phyloP scores from a whole-genome alignment of 192 early-diverging fungal genomes.

The Linderina pennispora region DNA sequence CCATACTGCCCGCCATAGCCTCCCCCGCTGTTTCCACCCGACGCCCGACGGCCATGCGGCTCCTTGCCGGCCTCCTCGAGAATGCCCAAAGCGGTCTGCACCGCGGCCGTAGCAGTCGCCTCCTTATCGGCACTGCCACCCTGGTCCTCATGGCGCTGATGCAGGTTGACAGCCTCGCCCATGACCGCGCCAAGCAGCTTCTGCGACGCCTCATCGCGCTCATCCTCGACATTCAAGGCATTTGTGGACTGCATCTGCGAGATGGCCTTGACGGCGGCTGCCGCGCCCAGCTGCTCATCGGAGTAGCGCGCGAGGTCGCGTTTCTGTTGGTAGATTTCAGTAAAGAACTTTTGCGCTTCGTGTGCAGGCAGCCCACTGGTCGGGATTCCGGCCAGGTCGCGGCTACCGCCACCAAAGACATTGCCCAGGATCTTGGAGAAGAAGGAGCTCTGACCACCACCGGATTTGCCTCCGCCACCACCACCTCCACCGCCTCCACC shows the following conservation, averaged over 20 bases:
- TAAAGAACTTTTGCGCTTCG: slow-evolving; percentile 16
- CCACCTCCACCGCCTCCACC: slow-evolving; percentile 15
- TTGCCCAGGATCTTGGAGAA: slow-evolving; percentile 41
- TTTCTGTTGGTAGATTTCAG: slow-evolving; percentile 17
- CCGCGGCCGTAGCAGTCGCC: slow-evolving; percentile 22
- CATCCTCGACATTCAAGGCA: background rate
- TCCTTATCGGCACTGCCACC: slow-evolving; percentile 33
- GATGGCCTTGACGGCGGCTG: slow-evolving; percentile 33
- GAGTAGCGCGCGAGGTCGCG: background rate
- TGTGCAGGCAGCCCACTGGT: slow-evolving; percentile 12
- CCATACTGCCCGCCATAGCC: background rate
- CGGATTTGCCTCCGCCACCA: slow-evolving; percentile 3
- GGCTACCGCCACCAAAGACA: slow-evolving; percentile 36
- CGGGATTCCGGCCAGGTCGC: slow-evolving; percentile 21
- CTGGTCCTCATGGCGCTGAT: slow-evolving; percentile 6
- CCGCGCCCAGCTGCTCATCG: slow-evolving; percentile 40
- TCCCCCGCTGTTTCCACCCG: slow-evolving; percentile 1
- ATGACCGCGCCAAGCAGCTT: slow-evolving; percentile 32
- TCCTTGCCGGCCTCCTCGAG: slow-evolving; percentile 21
- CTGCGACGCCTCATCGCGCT: slow-evolving; percentile 27
- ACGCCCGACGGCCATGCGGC: background rate
- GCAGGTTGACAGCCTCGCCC: slow-evolving; percentile 25
- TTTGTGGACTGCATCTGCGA: slow-evolving; percentile 11
- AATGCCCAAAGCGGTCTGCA: slow-evolving; percentile 31
- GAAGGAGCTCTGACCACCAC: slow-evolving; percentile 30